phyloP scores from a whole-genome alignment of 2,329 filamentous ascomycete species.

The Sporothrix inflata region DNA sequence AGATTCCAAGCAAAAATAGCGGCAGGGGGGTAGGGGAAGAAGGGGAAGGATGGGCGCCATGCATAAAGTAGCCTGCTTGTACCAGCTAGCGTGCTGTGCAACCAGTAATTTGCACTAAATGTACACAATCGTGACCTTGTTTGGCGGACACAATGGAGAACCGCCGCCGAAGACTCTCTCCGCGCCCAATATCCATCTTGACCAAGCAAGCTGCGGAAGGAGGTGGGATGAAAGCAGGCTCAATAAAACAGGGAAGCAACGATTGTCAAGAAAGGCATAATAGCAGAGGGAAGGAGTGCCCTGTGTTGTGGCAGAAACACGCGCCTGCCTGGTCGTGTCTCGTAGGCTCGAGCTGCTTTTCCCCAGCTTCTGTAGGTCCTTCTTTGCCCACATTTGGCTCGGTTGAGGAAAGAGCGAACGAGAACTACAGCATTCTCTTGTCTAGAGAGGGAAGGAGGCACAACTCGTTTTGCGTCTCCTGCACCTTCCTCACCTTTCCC shows the following conservation, averaged over 20 bases:
- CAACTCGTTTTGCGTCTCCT: background rate
- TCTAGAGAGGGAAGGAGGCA: background rate
- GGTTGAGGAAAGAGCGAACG: background rate
- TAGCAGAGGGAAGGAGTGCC: background rate
- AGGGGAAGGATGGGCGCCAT: background rate
- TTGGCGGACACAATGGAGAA: background rate
- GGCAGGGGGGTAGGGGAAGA: background rate
- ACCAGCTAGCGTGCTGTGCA: background rate
- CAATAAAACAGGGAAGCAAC: background rate
- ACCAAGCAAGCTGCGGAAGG: background rate
- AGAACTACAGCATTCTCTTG: background rate
- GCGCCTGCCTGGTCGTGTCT: background rate
- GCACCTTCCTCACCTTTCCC: conserved; percentile 4
- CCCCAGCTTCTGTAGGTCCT: background rate
- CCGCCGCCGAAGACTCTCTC: background rate
- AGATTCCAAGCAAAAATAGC: conserved; percentile 1
- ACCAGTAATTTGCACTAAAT: background rate
- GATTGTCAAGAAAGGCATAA: background rate
- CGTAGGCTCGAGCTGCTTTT: background rate
- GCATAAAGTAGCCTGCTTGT: background rate
- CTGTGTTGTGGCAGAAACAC: background rate
- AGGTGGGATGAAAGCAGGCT: background rate
- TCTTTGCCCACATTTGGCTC: conserved; percentile 4
- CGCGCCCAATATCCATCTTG: background rate
- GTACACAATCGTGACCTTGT: background rate